These are phyloP conservation scores for Alisma plantagoaquatica DNA, from an alignment of 106 monocot genomes.

Conservation along the genomic window DNA sequence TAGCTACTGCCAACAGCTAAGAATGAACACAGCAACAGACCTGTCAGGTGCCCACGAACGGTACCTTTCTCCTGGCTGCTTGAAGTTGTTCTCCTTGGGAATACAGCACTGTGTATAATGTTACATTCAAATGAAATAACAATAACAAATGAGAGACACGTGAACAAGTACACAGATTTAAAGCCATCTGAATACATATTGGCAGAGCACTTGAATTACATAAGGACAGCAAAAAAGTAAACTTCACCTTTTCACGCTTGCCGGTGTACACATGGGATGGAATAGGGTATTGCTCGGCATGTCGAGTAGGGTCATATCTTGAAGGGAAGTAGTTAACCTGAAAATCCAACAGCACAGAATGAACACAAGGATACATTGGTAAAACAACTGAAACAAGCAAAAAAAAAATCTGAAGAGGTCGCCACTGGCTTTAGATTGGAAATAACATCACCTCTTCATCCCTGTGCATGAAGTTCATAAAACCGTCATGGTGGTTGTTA, in stretches of 20 bases:
- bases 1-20: not conserved
- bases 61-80: slow-evolving; percentile 98
- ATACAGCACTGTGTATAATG: slow-evolving; percentile 37
- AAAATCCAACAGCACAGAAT: too few relatives aligned
- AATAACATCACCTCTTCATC: slow-evolving; percentile 50
- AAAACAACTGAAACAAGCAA: too few relatives aligned
- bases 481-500: slow-evolving; percentile 75
- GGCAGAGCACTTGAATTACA: not conserved
- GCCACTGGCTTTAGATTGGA: too few relatives aligned
- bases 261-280: slow-evolving; percentile 36
- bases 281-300: slow-evolving; percentile 53
- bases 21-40: slow-evolving; percentile 18
- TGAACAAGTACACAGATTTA: not conserved
- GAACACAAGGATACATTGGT: too few relatives aligned
- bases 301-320: slow-evolving; percentile 56
- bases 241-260: slow-evolving; percentile 51
- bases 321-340: slow-evolving; percentile 86
- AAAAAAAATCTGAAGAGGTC: too few relatives aligned
- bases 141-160: not conserved
- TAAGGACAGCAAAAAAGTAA: not conserved
- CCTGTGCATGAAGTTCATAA: slow-evolving; percentile 80
- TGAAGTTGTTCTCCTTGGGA: slow-evolving; percentile 92
- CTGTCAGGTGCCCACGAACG: slow-evolving; percentile 71
- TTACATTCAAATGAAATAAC: not conserved
- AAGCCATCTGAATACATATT: not conserved